Conservation (phyloP, 2,329 filamentous ascomycete species). For the Beauveria australis region DNA sequence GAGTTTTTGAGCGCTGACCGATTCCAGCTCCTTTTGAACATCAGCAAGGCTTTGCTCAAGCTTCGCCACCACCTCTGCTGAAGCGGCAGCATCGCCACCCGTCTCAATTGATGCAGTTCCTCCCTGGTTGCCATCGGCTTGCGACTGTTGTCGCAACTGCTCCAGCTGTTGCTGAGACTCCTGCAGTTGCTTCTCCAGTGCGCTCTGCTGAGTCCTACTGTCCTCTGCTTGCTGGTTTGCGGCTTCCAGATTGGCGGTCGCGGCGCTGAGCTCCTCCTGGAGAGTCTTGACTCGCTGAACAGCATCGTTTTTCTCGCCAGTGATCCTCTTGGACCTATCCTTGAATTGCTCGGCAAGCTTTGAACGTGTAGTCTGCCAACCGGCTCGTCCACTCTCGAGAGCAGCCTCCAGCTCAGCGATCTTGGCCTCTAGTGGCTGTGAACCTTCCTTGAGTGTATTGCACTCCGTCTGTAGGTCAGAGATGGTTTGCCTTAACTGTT, state of each 20-base stretch:
- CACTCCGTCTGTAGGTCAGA: conserved; percentile 57
- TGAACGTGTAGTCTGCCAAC: conserved; percentile 44
- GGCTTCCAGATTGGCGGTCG: conserved; percentile 46
- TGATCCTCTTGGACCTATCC: conserved; percentile 47
- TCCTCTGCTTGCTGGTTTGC: conserved; percentile 31
- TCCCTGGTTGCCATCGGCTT: conserved; percentile 14
- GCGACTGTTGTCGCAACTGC: conserved; percentile 28
- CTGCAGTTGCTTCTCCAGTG: conserved; percentile 35
- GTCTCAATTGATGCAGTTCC: conserved; percentile 33
- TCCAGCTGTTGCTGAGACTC: conserved; percentile 35
- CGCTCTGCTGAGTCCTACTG: conserved; percentile 23
- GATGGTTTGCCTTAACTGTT: conserved; percentile 76
- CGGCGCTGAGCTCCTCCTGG: conserved; percentile 40
- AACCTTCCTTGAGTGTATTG: conserved; percentile 43
- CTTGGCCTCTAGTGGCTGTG: conserved; percentile 44
- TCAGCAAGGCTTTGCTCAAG: conserved; percentile 42
- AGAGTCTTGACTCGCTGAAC: conserved; percentile 44
- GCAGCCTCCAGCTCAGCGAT: conserved; percentile 42
- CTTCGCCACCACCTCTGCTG: conserved; percentile 38
- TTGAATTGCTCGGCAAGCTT: conserved; percentile 57
- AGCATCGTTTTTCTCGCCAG: conserved; percentile 44
- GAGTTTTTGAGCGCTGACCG: conserved; percentile 59
- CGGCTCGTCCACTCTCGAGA: conserved; percentile 46
- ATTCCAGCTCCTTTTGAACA: conserved; percentile 54
- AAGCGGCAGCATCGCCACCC: conserved; percentile 30